phyloP scores from a whole-genome alignment of 306 rosid species.

The Luffa aegyptiaca region DNA sequence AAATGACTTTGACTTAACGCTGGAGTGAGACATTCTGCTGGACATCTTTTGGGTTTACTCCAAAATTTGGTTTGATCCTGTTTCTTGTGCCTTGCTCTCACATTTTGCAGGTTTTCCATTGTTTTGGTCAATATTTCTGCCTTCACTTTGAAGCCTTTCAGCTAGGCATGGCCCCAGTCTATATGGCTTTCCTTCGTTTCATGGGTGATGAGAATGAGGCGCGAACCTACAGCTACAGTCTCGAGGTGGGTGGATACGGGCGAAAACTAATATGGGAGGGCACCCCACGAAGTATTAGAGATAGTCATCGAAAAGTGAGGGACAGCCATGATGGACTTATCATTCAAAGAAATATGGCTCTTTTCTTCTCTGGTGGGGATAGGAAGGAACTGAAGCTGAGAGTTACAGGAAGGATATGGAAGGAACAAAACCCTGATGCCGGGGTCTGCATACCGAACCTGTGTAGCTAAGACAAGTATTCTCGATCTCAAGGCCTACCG shows the following conservation, averaged over 20 bases:
- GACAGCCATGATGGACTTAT: conserved; percentile 97
- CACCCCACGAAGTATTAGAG: conserved; percentile 84
- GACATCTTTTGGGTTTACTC: not conserved
- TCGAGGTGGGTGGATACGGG: conserved; percentile 88
- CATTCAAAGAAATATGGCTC: conserved; percentile 92
- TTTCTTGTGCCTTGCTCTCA: conserved; percentile 17
- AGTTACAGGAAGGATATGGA: conserved; percentile 97
- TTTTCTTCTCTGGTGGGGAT: conserved; percentile 95
- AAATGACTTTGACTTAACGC: not conserved
- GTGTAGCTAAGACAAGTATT: conserved; percentile 51
- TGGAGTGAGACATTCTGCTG: not conserved
- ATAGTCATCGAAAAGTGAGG: conserved; percentile 92
- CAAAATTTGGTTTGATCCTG: conserved; percentile 3
- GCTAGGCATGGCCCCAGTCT: conserved; percentile 96
- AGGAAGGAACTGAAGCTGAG: conserved; percentile 97
- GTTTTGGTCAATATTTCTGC: conserved; percentile 97
- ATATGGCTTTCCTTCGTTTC: conserved; percentile 97
- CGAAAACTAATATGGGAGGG: conserved; percentile 98
- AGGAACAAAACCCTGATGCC: conserved; percentile 82
- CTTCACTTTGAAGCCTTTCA: conserved; percentile 99
- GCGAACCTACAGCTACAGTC: conserved; percentile 87
- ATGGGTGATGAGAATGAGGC: conserved; percentile 98
- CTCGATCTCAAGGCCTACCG: conserved; percentile 16
- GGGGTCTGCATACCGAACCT: conserved; percentile 94
- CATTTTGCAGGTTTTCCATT: conserved; percentile 78